These are phyloP conservation scores for Naganishia vishniacii DNA, from an alignment of 768 basidiomycete genomes.

Conservation along the genomic window DNA sequence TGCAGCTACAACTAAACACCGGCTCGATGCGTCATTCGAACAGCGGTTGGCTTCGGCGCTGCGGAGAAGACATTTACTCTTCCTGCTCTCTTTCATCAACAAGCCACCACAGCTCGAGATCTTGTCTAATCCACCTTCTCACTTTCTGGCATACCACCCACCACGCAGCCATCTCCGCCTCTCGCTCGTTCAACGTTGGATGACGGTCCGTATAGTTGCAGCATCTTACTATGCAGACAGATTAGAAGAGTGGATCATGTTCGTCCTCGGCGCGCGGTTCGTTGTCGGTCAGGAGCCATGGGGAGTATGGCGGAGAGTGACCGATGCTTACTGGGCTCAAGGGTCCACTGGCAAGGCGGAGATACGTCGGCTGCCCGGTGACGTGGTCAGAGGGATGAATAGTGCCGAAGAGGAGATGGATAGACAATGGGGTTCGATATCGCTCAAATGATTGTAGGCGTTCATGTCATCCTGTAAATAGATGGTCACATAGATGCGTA, in stretches of 20 bases:
- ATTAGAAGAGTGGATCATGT: slow-evolving; percentile 27
- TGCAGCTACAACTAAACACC: neutral
- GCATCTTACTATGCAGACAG: slow-evolving; percentile 28
- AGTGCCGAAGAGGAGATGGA: slow-evolving; percentile 3
- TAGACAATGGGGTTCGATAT: slow-evolving; percentile 9
- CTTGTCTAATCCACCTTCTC: slow-evolving; percentile 22
- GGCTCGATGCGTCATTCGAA: neutral
- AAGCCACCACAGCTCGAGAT: slow-evolving; percentile 45
- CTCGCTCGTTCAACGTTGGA: slow-evolving; percentile 41
- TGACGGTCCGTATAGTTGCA: slow-evolving; percentile 29
- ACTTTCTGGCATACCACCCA: slow-evolving; percentile 27
- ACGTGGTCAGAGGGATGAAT: neutral
- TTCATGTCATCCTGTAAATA: too few species aligned
- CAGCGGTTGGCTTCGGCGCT: neutral
- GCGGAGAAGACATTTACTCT: slow-evolving; percentile 45
- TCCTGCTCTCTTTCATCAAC: slow-evolving; percentile 54
- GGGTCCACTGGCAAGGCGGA: neutral
- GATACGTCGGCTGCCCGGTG: neutral
- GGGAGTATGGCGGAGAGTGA: slow-evolving; percentile 52
- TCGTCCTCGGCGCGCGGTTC: slow-evolving; percentile 52
- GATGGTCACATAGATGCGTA: too few species aligned
- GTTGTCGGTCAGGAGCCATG: slow-evolving; percentile 59
- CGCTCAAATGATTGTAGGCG: neutral
- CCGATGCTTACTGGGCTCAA: slow-evolving; percentile 37
- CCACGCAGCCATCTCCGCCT: slow-evolving; percentile 31